Evolutionary conservation across 768 basidiomycete species (phyloP).

Genomic region (Suillus brevipes): DNA sequence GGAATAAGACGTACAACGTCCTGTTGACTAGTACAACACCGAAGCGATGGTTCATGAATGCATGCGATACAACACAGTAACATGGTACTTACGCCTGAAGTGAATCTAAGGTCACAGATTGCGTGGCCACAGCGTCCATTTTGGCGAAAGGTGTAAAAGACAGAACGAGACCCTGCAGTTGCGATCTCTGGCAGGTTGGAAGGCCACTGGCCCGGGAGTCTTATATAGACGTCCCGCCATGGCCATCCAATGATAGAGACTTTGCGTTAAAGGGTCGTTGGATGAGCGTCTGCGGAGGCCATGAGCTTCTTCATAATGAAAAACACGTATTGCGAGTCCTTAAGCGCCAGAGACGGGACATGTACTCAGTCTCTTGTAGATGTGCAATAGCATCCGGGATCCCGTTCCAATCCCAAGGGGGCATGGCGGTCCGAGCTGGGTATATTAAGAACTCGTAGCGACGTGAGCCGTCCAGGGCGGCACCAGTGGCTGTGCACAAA

Average conservation of each 20-base stretch:
- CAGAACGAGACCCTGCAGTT: neutral
- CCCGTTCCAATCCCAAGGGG: neutral
- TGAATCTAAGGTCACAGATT: neutral
- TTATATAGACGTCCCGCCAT: neutral
- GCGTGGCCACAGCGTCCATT: neutral
- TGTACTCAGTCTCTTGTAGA: neutral
- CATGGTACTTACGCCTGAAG: slow-evolving; percentile 1
- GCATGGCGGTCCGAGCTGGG: neutral
- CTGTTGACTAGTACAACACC: neutral
- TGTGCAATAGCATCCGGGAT: neutral
- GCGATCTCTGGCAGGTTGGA: neutral
- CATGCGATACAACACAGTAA: neutral
- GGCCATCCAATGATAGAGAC: neutral
- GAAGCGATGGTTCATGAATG: neutral
- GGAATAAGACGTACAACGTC: neutral
- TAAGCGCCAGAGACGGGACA: neutral
- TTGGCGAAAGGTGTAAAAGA: neutral
- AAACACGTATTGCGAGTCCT: neutral
- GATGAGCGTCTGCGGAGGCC: neutral
- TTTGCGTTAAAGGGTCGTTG: neutral
- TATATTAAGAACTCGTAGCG: neutral
- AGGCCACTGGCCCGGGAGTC: neutral
- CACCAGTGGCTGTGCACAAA: neutral
- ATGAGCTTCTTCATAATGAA: neutral
- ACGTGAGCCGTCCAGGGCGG: too few relatives aligned